Conservation (phyloP, 768 basidiomycete genomes). For the Fibroporia radiculosa region DNA sequence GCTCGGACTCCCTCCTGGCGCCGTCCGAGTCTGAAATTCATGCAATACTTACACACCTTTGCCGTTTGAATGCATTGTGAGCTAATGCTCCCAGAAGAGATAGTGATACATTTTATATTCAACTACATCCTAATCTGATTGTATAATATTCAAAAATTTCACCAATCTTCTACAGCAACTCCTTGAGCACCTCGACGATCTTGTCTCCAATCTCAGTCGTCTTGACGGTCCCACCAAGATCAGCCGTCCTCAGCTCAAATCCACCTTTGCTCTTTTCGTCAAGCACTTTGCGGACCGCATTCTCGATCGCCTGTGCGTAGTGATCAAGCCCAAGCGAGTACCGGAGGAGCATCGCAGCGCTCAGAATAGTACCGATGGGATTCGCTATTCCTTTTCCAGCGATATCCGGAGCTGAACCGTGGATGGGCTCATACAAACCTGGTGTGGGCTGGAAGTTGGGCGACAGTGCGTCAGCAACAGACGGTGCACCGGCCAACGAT, state of each 20-base stretch:
- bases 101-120: neutral
- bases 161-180: constrained; percentile 33
- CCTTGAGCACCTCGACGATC: constrained; percentile 66
- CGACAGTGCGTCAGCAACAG: constrained; percentile 30
- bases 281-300: constrained; percentile 84
- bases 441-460: constrained; percentile 67
- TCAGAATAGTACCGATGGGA: constrained; percentile 93
- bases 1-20: too few relatives aligned
- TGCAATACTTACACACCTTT: neutral
- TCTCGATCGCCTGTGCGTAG: constrained; percentile 80
- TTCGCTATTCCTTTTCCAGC: constrained; percentile 86
- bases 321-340: constrained; percentile 89
- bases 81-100: neutral
- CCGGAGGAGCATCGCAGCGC: constrained; percentile 90
- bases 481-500: constrained; percentile 86
- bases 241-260: constrained; percentile 71
- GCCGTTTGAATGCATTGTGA: neutral
- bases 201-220: constrained; percentile 82
- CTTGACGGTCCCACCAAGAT: constrained; percentile 71
- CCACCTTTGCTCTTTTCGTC: constrained; percentile 68
- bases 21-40: too few relatives aligned
- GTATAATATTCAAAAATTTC: neutral
- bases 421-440: constrained; percentile 96
- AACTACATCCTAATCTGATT: neutral
- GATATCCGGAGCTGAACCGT: constrained; percentile 97